These are phyloP conservation scores for Metarhizium album DNA, from an alignment of 2,329 filamentous ascomycete species.

Conservation along the genomic window DNA sequence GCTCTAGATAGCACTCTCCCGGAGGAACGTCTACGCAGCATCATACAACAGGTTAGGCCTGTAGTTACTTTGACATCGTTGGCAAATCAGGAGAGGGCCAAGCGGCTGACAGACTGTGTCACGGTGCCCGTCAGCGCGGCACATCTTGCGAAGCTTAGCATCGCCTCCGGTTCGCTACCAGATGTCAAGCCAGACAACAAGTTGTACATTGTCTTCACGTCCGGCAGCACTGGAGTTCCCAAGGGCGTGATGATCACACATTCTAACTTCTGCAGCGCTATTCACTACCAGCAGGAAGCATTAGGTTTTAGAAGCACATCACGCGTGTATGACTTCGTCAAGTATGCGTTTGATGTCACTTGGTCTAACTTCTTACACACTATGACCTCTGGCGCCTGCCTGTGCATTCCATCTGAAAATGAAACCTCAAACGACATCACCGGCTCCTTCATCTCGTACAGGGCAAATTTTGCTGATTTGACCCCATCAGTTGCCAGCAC, in stretches of 20 bases:
- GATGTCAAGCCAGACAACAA: not conserved
- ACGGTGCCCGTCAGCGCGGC: not conserved
- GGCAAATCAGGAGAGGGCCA: not conserved
- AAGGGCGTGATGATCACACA: constrained; percentile 12
- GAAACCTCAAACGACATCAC: constrained; percentile 36
- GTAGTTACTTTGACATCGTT: constrained; percentile 3
- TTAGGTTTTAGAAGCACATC: constrained; percentile 4
- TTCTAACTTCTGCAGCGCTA: constrained; percentile 5
- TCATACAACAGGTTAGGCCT: constrained; percentile 1
- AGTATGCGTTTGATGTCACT: constrained; percentile 8
- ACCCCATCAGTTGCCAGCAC: constrained; percentile 31
- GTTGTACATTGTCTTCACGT: constrained; percentile 11
- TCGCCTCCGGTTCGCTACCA: not conserved
- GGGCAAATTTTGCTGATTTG: constrained; percentile 33
- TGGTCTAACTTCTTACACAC: constrained; percentile 7
- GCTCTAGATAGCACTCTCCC: constrained; percentile 9
- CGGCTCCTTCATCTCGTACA: constrained; percentile 25
- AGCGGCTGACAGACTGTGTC: not conserved
- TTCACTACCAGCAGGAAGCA: constrained; percentile 1
- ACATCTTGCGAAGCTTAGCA: not conserved
- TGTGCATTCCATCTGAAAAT: constrained; percentile 14
- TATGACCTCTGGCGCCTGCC: constrained; percentile 4
- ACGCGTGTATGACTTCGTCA: constrained; percentile 6
- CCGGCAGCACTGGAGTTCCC: constrained; percentile 13
- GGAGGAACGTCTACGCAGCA: constrained; percentile 4